phyloP scores from a whole-genome alignment of 108 stramenopile species.

The Skeletonema menzelii region DNA sequence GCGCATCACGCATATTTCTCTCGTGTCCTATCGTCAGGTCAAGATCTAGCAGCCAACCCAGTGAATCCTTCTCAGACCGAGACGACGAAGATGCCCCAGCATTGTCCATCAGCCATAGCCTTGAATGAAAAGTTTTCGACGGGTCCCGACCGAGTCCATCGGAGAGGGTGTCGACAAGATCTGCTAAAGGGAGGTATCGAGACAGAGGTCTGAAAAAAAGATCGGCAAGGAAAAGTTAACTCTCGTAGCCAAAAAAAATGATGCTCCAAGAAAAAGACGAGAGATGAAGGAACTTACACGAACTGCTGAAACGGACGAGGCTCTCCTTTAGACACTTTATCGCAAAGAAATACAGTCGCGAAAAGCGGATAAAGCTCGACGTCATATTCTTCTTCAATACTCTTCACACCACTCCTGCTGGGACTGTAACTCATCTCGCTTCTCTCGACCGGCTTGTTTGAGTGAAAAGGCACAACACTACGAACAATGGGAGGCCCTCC shows the following conservation, averaged over 20 bases:
- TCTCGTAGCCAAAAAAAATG: background rate
- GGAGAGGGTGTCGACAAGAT: constrained; percentile 67
- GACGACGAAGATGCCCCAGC: constrained; percentile 18
- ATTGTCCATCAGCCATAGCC: constrained; percentile 71
- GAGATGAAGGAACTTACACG: constrained; percentile 30
- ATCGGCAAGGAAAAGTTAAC: background rate
- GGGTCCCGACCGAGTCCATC: constrained; percentile 75
- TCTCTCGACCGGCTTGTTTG: constrained; percentile 18
- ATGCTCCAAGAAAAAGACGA: background rate
- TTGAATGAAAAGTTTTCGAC: constrained; percentile 43
- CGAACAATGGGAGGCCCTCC: constrained; percentile 90
- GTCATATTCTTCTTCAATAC: constrained; percentile 64
- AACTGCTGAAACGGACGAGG: constrained; percentile 85
- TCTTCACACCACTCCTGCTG: constrained; percentile 5
- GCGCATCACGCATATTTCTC: constrained; percentile 45
- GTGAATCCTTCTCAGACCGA: constrained; percentile 24
- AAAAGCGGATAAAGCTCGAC: constrained; percentile 87
- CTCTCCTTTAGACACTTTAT: constrained; percentile 71
- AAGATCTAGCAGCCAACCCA: constrained; percentile 67
- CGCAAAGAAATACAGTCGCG: constrained; percentile 83
- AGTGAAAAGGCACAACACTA: constrained; percentile 68
- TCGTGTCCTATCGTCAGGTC: constrained; percentile 72
- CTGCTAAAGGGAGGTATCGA: constrained; percentile 65
- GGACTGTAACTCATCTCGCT: constrained; percentile 35
- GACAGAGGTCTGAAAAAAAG: constrained; percentile 51